Base-by-base conservation (phyloP, 306 rosid species). In the Lagenaria siceraria region DNA sequence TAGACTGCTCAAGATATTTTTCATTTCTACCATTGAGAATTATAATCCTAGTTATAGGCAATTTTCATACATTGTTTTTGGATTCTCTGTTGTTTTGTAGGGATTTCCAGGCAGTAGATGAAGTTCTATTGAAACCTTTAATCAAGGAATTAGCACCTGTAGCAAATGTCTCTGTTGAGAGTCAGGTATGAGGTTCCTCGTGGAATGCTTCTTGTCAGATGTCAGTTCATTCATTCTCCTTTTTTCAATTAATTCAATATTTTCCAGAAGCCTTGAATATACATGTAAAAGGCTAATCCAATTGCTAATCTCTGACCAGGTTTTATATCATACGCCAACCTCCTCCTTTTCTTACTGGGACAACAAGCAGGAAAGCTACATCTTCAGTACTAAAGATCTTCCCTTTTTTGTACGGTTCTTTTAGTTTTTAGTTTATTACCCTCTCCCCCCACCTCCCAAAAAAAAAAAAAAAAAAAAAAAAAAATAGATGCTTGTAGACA, bases 341-440 rank as follows among this genome's bases (percentile, higher is more conserved):
- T 89, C 97, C 55, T 89, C 99, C 3, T 83, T 88, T 82, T 92
- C 98, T 54, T 84, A 78, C 82, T 90, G 97, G 99, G 96, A 95
- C 81, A 89, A 88, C 51, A 49, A 83, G 63, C 85, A 58, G 84
- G 71, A 82, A 46, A 89, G 96, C 79, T 88, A 90, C 82, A 75
- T 89, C 82, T 92, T 92, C 81, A 87, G 82, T 64, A 81, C 90
- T 52, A 79, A 83, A 81, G 97, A 95, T 80, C 97, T 95, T 86
- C 97, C 99, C 79, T 95, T 95, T 87, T 95, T 95, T 84, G 96
- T 95, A 92, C 58, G 96, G 43, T 46, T 46, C 52, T 46, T 46
- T 46, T 12, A 13, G 52, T 46, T 46, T 46, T 46, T 46, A 46
- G 52, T 46, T 46, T 13, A 12, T 5, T 46, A 46, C 4, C 5